Base-by-base conservation (phyloP, 2,329 filamentous ascomycete genomes). In the Talaromyces atroroseus region DNA sequence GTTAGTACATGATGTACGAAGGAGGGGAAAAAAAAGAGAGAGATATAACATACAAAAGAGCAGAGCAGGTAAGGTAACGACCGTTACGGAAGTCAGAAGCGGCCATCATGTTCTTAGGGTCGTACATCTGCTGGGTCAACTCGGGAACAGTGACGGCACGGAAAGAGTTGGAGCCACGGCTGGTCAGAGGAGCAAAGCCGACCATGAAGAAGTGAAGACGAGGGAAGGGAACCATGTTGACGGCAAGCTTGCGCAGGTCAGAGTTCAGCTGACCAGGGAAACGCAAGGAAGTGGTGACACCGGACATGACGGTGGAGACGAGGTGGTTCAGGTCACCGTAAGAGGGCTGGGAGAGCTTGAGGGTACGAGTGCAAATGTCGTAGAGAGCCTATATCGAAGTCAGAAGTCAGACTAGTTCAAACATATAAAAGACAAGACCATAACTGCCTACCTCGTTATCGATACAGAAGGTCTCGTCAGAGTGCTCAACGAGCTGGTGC, bases 191-290 rank as follows among this genome's bases (percentile, higher is more conserved):
- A 78, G 94, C 92, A 76, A 99, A 99, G 77, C 94, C 94, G 76
- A 99, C 94, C 94, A 99, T 99, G 87, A 99, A 99, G 88, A 99
- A 99, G 81, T 99, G 94, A 63, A 99, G 90, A 91, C 94, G 94
- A 67, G 94, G 94, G 89, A 99, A 99, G 62, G 94, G 94, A 80
- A 99, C 94, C 85, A 99, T 99, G 90, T 99, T 99, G 79, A 99
- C 94, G 67, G 94, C 94, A 73, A 99, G 82, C 85, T 99, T 99
- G 82, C 94, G 91, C 68, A 99, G 89, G 77, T 99, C 94, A 74
- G 94, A 99, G 89, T 99, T 99, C 67, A 99, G 88, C 85, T 99
- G 94, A 76, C 94, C 94, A 57, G 94, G 94, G 90, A 99, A 99
- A 79, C 94, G 94, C 74, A 99, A 83, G 77, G 90, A 97, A 70